These are phyloP conservation scores for Wickerhamomyces silvicola DNA, from an alignment of 805 yeast genomes.

Conservation along the genomic window DNA sequence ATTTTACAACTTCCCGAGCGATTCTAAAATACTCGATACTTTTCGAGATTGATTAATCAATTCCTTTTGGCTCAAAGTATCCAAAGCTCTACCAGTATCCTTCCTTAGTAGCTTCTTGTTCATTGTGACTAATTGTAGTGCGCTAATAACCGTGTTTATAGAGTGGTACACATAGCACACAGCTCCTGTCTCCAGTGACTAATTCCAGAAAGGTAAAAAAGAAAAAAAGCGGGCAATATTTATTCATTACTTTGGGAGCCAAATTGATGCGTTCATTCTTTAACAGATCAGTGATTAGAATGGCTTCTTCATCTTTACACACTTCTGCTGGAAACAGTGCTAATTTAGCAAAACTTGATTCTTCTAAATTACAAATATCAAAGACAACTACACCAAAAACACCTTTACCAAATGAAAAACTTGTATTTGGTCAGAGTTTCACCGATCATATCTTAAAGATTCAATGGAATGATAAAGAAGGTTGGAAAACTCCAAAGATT, in stretches of 20 bases:
- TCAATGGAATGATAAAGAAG: slow-evolving; percentile 70
- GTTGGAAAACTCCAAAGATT: slow-evolving; percentile 90
- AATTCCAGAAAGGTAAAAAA: too few species aligned
- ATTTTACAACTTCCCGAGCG: slow-evolving; percentile 28
- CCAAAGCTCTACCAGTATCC: slow-evolving; percentile 13
- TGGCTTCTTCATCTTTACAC: slow-evolving; percentile 6
- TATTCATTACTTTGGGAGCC: too few species aligned
- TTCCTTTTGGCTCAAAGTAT: slow-evolving; percentile 12
- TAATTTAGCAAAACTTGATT: slow-evolving; percentile 39
- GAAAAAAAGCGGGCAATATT: too few species aligned
- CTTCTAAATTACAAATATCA: slow-evolving; percentile 46
- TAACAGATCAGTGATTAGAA: slow-evolving; percentile 1
- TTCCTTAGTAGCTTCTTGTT: slow-evolving; percentile 20
- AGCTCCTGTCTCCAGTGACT: too few species aligned
- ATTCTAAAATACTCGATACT: slow-evolving; percentile 12
- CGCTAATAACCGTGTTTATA: slow-evolving; percentile 2
- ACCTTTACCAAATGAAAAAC: slow-evolving; percentile 52
- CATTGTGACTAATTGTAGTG: background rate
- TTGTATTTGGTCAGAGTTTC: slow-evolving; percentile 69
- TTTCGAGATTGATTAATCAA: slow-evolving; percentile 22
- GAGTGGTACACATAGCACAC: too few species aligned
- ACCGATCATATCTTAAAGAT: slow-evolving; percentile 85
- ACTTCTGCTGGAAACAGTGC: slow-evolving; percentile 7
- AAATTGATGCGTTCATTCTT: slow-evolving; percentile 3
- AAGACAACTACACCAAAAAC: slow-evolving; percentile 43